Conservation (phyloP, 257 asterid genomes). For the Buddleja alternifolia region DNA sequence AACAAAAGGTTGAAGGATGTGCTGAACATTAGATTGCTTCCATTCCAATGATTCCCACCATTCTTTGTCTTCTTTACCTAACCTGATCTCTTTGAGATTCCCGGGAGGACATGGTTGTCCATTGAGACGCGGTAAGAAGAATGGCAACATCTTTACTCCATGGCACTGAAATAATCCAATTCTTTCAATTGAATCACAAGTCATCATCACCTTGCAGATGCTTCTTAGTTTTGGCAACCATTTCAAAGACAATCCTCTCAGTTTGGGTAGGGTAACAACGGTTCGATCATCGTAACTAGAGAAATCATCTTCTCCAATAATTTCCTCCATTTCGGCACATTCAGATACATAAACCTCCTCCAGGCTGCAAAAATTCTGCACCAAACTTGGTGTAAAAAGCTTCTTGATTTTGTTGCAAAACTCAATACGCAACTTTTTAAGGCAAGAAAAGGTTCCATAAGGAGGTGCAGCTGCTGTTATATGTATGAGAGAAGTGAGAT, state of each 20-base stretch:
- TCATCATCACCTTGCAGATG: conserved; percentile 27
- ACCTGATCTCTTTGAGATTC: conserved; percentile 30
- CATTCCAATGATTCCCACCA: conserved; percentile 43
- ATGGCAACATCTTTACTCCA: conserved; percentile 26
- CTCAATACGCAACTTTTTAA: not conserved
- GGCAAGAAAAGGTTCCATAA: conserved; percentile 31
- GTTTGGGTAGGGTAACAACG: conserved; percentile 17
- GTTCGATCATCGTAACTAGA: not conserved
- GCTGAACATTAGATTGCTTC: conserved; percentile 22
- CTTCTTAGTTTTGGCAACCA: conserved; percentile 27
- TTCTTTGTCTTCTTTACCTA: conserved; percentile 26
- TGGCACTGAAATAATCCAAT: conserved; percentile 26
- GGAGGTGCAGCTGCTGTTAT: conserved; percentile 9
- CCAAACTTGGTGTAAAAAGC: conserved; percentile 20
- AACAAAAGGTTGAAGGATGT: conserved; percentile 27
- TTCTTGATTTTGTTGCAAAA: conserved; percentile 24
- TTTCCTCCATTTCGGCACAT: conserved; percentile 31
- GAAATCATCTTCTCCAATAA: conserved; percentile 23
- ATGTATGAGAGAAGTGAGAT: conserved; percentile 23
- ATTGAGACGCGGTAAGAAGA: not conserved
- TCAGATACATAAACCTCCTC: conserved; percentile 5
- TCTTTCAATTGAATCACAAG: conserved; percentile 27
- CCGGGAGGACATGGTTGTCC: conserved; percentile 25
- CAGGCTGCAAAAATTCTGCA: conserved; percentile 24
- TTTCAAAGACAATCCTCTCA: conserved; percentile 2